phyloP scores from a whole-genome alignment of 2,329 filamentous ascomycete species.

The Lasiodiplodia gonubiensis region DNA sequence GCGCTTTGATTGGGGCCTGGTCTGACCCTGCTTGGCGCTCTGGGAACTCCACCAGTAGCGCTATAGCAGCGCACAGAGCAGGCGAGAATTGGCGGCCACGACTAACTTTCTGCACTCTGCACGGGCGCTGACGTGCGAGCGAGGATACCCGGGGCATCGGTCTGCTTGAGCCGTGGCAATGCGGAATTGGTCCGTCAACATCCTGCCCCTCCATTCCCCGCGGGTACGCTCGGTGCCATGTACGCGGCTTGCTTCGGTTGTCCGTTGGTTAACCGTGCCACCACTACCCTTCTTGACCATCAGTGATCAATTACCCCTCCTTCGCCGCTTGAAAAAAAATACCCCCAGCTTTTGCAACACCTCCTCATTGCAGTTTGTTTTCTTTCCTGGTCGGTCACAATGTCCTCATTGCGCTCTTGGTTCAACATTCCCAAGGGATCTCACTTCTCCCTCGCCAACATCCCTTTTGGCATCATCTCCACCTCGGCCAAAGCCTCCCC shows the following conservation, averaged over 20 bases:
- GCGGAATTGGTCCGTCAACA: constrained; percentile 27
- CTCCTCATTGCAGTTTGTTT: constrained; percentile 1
- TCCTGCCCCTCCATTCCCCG: constrained; percentile 21
- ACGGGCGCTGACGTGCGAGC: neutral
- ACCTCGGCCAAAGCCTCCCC: constrained; percentile 62
- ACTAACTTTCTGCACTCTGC: neutral
- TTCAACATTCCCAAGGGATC: constrained; percentile 64
- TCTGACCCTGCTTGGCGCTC: too few species aligned
- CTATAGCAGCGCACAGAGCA: neutral
- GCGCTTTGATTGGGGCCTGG: neutral
- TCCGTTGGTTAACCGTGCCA: neutral
- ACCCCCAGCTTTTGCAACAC: neutral
- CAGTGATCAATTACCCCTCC: neutral
- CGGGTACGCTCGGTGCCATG: constrained; percentile 12
- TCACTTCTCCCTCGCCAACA: constrained; percentile 78
- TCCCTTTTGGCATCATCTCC: constrained; percentile 83
- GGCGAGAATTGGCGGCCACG: constrained; percentile 12
- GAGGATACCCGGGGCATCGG: constrained; percentile 4
- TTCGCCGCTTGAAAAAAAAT: neutral
- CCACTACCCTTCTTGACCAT: neutral
- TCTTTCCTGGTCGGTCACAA: constrained; percentile 30
- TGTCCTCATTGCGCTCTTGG: constrained; percentile 58
- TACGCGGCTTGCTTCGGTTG: constrained; percentile 22
- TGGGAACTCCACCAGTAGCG: too few species aligned
- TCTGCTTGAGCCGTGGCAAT: constrained; percentile 23